Conservation (phyloP, 257 asterid genomes). For the Hygrophila difformis region DNA sequence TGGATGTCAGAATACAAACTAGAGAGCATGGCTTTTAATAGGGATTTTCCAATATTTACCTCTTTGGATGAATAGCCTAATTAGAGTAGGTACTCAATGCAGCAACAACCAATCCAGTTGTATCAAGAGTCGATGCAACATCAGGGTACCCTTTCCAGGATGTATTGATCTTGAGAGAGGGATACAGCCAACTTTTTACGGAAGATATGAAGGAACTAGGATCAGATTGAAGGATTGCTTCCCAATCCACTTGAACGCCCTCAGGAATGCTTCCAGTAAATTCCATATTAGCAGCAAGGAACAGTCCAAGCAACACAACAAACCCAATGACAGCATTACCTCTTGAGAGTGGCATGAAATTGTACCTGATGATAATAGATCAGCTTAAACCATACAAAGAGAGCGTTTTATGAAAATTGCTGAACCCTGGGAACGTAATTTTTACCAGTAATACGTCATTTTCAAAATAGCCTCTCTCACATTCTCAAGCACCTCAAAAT, state of each 20-base stretch:
- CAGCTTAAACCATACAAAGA: too few relatives aligned
- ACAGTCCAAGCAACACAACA: conserved; percentile 70
- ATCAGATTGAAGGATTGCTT: conserved; percentile 74
- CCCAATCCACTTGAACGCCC: conserved; percentile 94
- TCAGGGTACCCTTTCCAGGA: conserved; percentile 96
- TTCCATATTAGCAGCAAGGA: conserved; percentile 96
- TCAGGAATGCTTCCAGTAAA: conserved; percentile 85
- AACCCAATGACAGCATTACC: conserved; percentile 80
- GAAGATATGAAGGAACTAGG: conserved; percentile 47
- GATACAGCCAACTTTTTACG: conserved; percentile 71
- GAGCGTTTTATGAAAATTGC: too few relatives aligned
- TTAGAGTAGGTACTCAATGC: conserved; percentile 76
- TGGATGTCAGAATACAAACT: too few relatives aligned
- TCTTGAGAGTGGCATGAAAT: conserved; percentile 81
- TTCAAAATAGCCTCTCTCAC: conserved; percentile 73
- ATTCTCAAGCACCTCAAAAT: conserved; percentile 72
- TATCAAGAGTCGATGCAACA: conserved; percentile 76
- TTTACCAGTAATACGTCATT: conserved; percentile 91
- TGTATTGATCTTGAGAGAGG: conserved; percentile 69
- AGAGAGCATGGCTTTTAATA: too few relatives aligned
- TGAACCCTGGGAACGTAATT: too few relatives aligned
- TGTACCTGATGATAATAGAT: too few relatives aligned
- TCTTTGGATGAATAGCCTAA: conserved; percentile 25
- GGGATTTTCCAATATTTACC: too few relatives aligned
- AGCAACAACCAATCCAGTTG: conserved; percentile 82